Conservation (phyloP, 148 eudicot genomes). For the Vaccinium vitisidaea region DNA sequence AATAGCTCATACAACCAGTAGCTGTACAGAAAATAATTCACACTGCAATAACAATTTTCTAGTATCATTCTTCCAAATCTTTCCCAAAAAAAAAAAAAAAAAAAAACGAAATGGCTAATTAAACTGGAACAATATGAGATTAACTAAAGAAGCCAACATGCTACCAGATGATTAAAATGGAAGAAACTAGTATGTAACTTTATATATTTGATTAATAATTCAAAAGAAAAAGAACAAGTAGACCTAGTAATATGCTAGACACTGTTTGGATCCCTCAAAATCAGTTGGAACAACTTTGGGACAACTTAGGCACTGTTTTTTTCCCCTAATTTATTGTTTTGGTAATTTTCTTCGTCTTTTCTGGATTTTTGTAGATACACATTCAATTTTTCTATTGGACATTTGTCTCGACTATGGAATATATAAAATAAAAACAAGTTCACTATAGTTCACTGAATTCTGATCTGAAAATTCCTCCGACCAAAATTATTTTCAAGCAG, state of each 20-base stretch:
- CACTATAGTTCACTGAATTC: neutral
- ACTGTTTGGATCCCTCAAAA: neutral
- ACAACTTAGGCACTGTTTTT: neutral
- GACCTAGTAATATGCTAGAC: neutral
- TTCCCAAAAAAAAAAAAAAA: neutral
- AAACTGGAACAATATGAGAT: neutral
- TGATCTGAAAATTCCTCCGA: neutral
- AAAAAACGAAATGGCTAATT: neutral
- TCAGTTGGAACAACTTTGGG: conserved; percentile 1
- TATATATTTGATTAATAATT: neutral
- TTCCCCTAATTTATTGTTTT: neutral
- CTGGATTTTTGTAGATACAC: too few relatives aligned
- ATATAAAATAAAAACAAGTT: too few relatives aligned
- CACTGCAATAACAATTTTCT: neutral
- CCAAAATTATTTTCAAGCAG: neutral
- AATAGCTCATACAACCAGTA: neutral
- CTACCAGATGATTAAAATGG: neutral
- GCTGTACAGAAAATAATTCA: neutral
- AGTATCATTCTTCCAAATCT: neutral
- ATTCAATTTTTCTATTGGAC: too few relatives aligned
- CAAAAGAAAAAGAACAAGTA: neutral
- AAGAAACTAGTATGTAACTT: neutral
- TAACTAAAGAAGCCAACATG: neutral
- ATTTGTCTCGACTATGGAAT: too few relatives aligned
- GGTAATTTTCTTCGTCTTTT: too few relatives aligned